Evolutionary conservation across 768 basidiomycete genomes (phyloP), one percentile per base, ranked within the genome.

Genomic region (Termitomyces sp.): DNA sequence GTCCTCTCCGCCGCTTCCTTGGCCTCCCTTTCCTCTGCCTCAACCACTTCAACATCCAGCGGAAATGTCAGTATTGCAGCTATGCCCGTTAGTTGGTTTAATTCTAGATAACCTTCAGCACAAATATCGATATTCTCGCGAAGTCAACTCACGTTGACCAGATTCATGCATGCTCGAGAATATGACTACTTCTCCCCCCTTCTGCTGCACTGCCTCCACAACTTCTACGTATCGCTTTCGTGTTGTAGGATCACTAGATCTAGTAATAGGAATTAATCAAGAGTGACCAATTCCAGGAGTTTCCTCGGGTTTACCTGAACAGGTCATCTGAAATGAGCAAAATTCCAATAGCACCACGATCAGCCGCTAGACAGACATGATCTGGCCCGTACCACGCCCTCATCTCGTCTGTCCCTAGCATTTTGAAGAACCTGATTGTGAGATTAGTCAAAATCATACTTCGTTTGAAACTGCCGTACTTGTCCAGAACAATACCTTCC

Each of bases 101-200:
- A 77, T 68, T 99, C 97, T 97, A 70, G 12, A 33, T 3, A 26
- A 2, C 11, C 26, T 6, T 59, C 15, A 55, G 41, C 38, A 55
- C 15, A 47, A 31, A 10, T 1, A 41, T 6, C 1, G 35, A 35
- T 8, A 55, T 41, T 7, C 47, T 33, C 15, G 52, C 14, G 42
- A 28, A 21, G 33, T 43, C 46, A 35, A 75, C 91, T 66, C 66
- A 96, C 94, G 95, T 79, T 98, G 94, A 14, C 97, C 97, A 21
- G 91, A 93, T 73, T 99, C 97, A 67, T 99, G 97, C 97, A 99
- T 98, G 65, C 94, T 98, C 4, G 96, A 98, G 71, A 98, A 99
- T 61, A 98, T 94, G 19, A 98, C 78, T 5, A 94, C 94, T 67
- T 98, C 95, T 26, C 86, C 96, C 26, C 94, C 93, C 61, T 89